Evolutionary conservation across 2,329 filamentous ascomycete genomes (phyloP).

Genomic region (Ophiostoma quercus): DNA sequence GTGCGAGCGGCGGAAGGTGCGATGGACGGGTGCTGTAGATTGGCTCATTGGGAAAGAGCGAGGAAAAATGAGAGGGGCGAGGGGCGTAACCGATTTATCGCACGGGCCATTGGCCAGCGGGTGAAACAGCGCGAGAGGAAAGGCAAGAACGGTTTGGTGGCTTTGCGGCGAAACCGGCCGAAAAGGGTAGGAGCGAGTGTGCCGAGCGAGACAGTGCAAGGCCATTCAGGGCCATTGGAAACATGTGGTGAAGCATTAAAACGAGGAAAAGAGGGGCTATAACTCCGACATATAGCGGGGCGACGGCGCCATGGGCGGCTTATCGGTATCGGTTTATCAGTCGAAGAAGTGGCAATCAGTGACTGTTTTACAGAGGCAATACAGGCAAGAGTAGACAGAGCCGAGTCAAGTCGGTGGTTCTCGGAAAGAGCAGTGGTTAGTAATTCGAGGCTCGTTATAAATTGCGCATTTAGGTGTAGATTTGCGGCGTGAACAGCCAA

Average conservation of each 20-base stretch:
- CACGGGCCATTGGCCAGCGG: slow-evolving; percentile 22
- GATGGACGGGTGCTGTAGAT: background rate
- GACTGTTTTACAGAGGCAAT: background rate
- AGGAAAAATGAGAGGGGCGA: slow-evolving; percentile 15
- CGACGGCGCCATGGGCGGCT: background rate
- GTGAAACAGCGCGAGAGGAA: slow-evolving; percentile 17
- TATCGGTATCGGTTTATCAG: background rate
- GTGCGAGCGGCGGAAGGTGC: slow-evolving; percentile 5
- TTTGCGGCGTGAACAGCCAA: slow-evolving; percentile 14
- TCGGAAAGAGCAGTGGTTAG: background rate
- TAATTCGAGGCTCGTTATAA: background rate
- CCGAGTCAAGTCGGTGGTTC: background rate
- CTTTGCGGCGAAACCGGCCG: background rate
- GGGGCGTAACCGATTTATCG: slow-evolving; percentile 13
- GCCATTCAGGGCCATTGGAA: slow-evolving; percentile 5
- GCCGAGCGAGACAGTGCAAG: slow-evolving; percentile 4
- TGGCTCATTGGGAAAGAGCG: background rate
- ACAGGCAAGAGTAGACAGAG: background rate
- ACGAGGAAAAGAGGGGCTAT: background rate
- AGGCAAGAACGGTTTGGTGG: background rate
- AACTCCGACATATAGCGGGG: background rate
- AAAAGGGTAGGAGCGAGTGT: slow-evolving; percentile 2
- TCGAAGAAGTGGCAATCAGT: background rate
- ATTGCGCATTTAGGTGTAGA: slow-evolving; percentile 1
- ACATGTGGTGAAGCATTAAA: slow-evolving; percentile 11